A percentile compares a stretch with the other conserved stretches of the same genome.
phyloP scores from a whole-genome alignment of 352 stramenopile genomes.

The Pythium inflatum region DNA sequence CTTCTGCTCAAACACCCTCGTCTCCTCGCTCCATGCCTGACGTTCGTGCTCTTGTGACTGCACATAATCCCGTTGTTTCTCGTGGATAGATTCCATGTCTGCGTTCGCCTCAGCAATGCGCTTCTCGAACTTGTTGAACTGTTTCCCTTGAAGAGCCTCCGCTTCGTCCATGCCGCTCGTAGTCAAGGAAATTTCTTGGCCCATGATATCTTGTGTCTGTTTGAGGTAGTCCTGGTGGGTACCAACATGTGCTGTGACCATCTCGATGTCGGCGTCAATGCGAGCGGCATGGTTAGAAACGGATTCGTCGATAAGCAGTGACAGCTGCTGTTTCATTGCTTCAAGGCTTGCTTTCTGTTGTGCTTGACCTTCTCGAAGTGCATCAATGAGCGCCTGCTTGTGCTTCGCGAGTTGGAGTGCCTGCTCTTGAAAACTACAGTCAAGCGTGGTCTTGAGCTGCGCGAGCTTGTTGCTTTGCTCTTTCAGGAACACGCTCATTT shows the following conservation, averaged over 20 bases:
- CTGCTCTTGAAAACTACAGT: slow-evolving; percentile 30
- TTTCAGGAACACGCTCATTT: slow-evolving; percentile 37
- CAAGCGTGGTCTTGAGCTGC: slow-evolving; percentile 28
- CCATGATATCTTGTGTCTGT: slow-evolving; percentile 27
- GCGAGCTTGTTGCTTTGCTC: slow-evolving; percentile 32
- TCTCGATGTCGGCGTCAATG: slow-evolving; percentile 31
- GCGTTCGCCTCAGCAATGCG: slow-evolving; percentile 15
- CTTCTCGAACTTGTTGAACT: slow-evolving; percentile 31
- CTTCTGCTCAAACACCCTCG: slow-evolving; percentile 11
- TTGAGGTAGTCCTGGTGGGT: slow-evolving; percentile 29
- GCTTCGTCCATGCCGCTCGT: slow-evolving; percentile 31
- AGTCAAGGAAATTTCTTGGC: slow-evolving; percentile 23
- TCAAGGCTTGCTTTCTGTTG: slow-evolving; percentile 30
- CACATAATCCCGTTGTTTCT: slow-evolving; percentile 22
- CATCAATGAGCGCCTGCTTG: slow-evolving; percentile 32
- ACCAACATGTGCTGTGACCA: slow-evolving; percentile 28
- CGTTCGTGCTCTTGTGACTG: slow-evolving; percentile 8
- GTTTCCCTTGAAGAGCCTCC: slow-evolving; percentile 25
- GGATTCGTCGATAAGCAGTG: slow-evolving; percentile 31
- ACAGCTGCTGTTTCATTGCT: slow-evolving; percentile 35
- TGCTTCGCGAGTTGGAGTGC: slow-evolving; percentile 25
- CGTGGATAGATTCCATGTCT: slow-evolving; percentile 19
- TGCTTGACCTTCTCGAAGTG: slow-evolving; percentile 28
- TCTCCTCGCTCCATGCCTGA: slow-evolving; percentile 21
- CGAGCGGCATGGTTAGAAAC: slow-evolving; percentile 25